These are phyloP conservation scores for Balamuthia mandrillaris DNA, from an alignment of 208 protist species.

Conservation along the genomic window DNA sequence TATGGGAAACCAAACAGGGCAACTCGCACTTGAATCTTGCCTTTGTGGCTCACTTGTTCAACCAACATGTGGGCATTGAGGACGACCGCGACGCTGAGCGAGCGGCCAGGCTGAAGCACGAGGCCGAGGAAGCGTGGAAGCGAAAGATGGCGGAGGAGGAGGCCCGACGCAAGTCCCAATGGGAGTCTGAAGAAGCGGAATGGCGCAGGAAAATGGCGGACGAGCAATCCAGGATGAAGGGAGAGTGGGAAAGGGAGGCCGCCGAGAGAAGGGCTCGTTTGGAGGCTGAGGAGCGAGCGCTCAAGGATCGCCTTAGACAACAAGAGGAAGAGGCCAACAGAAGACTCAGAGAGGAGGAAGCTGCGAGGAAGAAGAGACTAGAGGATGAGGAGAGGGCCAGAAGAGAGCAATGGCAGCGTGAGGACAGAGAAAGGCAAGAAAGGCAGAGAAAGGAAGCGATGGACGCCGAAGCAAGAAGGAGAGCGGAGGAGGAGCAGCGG, in stretches of 20 bases:
- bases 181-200: neutral
- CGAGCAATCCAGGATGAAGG: too few species aligned
- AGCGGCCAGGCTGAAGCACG: neutral
- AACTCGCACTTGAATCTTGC: neutral
- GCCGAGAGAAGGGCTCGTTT: too few species aligned
- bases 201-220: neutral
- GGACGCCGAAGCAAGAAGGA: neutral
- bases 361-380: constrained; percentile 3
- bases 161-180: neutral
- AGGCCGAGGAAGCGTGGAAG: neutral
- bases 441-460: neutral
- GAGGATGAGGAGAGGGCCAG: constrained; percentile 9
- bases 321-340: neutral
- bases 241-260: too few species aligned
- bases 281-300: neutral
- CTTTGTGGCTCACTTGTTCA: neutral
- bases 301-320: neutral
- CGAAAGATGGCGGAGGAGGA: neutral
- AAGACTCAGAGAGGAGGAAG: constrained; percentile 2
- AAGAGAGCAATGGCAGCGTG: neutral
- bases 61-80: neutral
- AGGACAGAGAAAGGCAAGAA: neutral
- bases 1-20: neutral
- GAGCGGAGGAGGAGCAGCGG: neutral
- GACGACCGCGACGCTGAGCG: neutral